These are phyloP conservation scores for Neoascochyta sp. DNA, from an alignment of 2,329 filamentous ascomycete genomes.

Conservation along the genomic window DNA sequence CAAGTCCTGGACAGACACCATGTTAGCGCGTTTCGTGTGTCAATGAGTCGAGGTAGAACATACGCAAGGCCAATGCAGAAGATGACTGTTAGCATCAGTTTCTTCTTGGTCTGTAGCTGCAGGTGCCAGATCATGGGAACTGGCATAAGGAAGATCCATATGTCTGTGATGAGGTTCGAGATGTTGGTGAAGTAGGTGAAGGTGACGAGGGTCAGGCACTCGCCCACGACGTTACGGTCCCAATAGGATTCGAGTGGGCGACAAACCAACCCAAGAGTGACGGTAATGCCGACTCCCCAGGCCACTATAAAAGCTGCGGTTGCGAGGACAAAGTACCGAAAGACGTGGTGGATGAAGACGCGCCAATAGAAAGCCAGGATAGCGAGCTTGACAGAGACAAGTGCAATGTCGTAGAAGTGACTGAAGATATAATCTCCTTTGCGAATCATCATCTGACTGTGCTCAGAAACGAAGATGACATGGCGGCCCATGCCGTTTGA, in stretches of 20 bases:
- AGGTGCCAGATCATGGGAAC: conserved; percentile 35
- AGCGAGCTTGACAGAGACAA: conserved; percentile 30
- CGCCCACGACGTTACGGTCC: conserved; percentile 24
- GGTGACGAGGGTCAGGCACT: conserved; percentile 26
- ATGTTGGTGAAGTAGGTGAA: conserved; percentile 37
- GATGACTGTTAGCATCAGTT: conserved; percentile 29
- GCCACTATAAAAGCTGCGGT: conserved; percentile 26
- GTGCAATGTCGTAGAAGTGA: conserved; percentile 34
- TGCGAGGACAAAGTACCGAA: conserved; percentile 26
- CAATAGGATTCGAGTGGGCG: conserved; percentile 30
- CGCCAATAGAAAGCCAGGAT: conserved; percentile 36
- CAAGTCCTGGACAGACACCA: conserved; percentile 21
- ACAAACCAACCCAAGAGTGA: conserved; percentile 27
- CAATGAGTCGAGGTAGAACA: conserved; percentile 3
- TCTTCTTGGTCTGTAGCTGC: conserved; percentile 33
- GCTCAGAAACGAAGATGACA: conserved; percentile 24
- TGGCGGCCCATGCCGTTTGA: conserved; percentile 34
- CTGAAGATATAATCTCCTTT: conserved; percentile 36
- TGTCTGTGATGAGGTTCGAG: conserved; percentile 31
- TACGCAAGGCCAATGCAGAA: conserved; percentile 35
- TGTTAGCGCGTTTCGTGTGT: conserved; percentile 4
- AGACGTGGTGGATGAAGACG: conserved; percentile 29
- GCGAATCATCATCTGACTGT: conserved; percentile 30
- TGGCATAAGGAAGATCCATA: conserved; percentile 35
- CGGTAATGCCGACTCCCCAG: conserved; percentile 34